Evolutionary conservation across 1,284 basidiomycete genomes (phyloP), one percentile per base, ranked within the genome.

Genomic region (Marasmius tenuissimus): DNA sequence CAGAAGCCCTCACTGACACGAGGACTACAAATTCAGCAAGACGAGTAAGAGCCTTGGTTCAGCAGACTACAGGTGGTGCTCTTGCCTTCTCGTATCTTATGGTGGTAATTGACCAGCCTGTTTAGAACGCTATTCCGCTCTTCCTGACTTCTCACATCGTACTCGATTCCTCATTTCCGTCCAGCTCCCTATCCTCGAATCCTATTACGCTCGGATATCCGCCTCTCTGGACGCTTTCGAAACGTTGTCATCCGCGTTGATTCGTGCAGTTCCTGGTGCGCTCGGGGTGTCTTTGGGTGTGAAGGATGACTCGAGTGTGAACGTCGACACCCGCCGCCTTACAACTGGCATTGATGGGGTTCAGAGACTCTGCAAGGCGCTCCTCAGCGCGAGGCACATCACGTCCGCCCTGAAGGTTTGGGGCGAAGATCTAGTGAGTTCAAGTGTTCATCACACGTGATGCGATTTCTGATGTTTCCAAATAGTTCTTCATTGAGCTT

Each of bases 181-280:
- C 10, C 97, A 99, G 75, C 78, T 97, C 1, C 95, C 96, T 0
- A 75, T 98, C 3, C 77, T 98, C 7, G 85, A 91, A 58, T 77
- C 84, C 1, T 98, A 97, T 71, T 84, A 88, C 61, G 76, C 81
- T 9, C 88, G 96, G 14, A 88, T 99, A 70, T 82, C 86, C 0
- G 86, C 91, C 4, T 94, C 94, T 3, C 78, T 98, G 10, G 95
- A 98, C 68, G 96, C 96, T 0, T 98, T 98, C 68, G 97, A 98
- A 74, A 91, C 89, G 0, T 78, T 97, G 3, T 93, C 94, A 1
- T 93, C 91, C 18, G 86, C 90, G 0, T 88, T 99, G 67, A 85
- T 96, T 35, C 89, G 95, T 4, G 92, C 91, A 3, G 94, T 98
- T 6, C 96, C 97, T 0, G 97, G 96, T 4, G 93, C 92, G 4